These are phyloP conservation scores for Thalia dealbata DNA, from an alignment of 176 grass and related monocot genomes.

Conservation along the genomic window DNA sequence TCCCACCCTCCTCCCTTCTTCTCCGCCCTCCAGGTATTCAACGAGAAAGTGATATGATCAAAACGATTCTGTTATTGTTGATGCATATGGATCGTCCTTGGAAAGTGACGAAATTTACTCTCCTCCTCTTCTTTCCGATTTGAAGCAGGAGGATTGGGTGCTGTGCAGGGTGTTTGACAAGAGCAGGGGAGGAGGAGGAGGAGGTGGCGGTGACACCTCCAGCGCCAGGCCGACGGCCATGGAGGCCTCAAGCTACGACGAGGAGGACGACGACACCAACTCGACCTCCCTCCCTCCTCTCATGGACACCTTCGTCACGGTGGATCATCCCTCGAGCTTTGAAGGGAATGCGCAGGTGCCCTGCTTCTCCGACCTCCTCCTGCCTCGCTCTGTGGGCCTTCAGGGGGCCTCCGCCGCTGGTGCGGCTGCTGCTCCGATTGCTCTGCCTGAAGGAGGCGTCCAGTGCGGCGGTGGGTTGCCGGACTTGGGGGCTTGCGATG, in stretches of 20 bases:
- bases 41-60: too few relatives aligned
- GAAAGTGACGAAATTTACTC: too few relatives aligned
- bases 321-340: slow-evolving; percentile 29
- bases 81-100: too few relatives aligned
- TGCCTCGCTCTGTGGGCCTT: slow-evolving; percentile 52
- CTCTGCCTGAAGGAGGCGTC: slow-evolving; percentile 16
- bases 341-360: slow-evolving; percentile 32
- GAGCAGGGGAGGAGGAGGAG: slow-evolving; percentile 35
- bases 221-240: slow-evolving; percentile 31
- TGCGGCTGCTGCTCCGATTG: slow-evolving; percentile 2
- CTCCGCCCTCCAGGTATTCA: slow-evolving; percentile 47
- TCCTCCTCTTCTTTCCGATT: not conserved
- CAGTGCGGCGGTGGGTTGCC: not conserved
- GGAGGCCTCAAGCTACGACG: slow-evolving; percentile 20
- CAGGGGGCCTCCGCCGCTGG: not conserved
- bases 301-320: slow-evolving; percentile 65
- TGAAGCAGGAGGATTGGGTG: slow-evolving; percentile 85
- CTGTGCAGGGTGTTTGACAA: slow-evolving; percentile 90
- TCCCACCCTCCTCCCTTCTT: slow-evolving; percentile 30
- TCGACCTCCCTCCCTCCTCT: slow-evolving; percentile 64
- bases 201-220: not conserved
- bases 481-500: slow-evolving; percentile 9
- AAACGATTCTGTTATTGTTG: too few relatives aligned
- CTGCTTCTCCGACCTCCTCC: slow-evolving; percentile 61
- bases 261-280: slow-evolving; percentile 20